Evolutionary conservation across 805 yeast species (phyloP), one percentile per base, ranked within the genome.

Genomic region (Barnettozyma populi): DNA sequence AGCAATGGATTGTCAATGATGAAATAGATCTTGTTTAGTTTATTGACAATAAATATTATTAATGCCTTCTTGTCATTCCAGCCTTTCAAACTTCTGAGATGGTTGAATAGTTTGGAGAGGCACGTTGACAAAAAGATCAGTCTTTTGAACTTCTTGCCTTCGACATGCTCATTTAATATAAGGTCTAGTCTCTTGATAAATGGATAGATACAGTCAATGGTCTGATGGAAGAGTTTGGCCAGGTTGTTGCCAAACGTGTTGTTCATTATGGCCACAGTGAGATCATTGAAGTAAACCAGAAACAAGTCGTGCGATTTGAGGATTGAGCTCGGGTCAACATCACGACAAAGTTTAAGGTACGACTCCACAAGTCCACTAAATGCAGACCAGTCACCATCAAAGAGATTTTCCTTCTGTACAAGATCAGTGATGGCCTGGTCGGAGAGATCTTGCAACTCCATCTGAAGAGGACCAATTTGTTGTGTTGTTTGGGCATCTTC

Each of bases 311-410:
- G 79, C 1, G 83, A 77, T 34, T 72, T 72, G 5, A 79, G 56
- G 1, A 69, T 48, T 0, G 85, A 79, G 76, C 78, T 71, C 0
- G 86, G 82, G 53, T 80, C 74, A 41, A 81, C 52, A 55, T 78
- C 79, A 46, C 76, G 65, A 23, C 74, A 64, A 29, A 73, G 66
- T 29, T 61, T 56, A 11, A 81, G 56, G 54, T 75, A 81, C 18
- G 72, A 65, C 1, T 60, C 56, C 0, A 78, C 59, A 10, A 76
- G 55, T 9, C 65, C 66, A 43, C 73, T 75, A 53, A 80, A 76
- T 0, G 79, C 73, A 1, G 65, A 54, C 65, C 72, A 70, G 41
- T 68, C 62, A 19, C 66, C 71, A 16, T 63, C 61, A 34, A 59
- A 69, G 10, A 56, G 53, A 39, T 62, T 41, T 47, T 41, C 45